A percentile compares a stretch with the other conserved stretches of the same genome.
These are phyloP conservation scores for Drosera spatulata DNA, from an alignment of 179 eudicot species.

Conservation along the genomic window DNA sequence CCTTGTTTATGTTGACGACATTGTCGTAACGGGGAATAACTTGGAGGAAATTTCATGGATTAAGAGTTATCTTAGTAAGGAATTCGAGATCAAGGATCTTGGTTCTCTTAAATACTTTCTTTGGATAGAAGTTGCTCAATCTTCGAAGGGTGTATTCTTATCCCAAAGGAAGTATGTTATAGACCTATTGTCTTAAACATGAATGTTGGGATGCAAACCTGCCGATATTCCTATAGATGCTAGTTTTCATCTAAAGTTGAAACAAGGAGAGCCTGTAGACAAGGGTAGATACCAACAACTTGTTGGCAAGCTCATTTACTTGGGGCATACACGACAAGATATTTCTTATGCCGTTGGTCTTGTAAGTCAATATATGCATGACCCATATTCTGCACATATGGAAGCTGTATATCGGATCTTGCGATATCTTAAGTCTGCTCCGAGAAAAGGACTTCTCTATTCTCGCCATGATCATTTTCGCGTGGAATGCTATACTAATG, in stretches of 20 bases:
- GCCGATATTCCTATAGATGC: not conserved
- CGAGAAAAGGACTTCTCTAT: not conserved
- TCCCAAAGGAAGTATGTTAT: not conserved
- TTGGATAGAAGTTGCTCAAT: not conserved
- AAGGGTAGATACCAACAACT: not conserved
- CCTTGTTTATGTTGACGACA: not conserved
- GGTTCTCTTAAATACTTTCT: not conserved
- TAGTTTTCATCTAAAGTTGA: not conserved
- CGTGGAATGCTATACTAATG: not conserved
- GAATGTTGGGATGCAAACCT: not conserved
- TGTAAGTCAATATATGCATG: constrained; percentile 1
- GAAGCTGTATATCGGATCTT: not conserved
- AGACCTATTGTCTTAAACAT: not conserved
- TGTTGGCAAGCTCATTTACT: not conserved
- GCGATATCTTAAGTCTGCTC: not conserved
- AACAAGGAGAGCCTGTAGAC: not conserved
- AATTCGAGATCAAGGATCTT: not conserved
- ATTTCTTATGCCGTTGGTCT: not conserved
- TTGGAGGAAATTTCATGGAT: not conserved
- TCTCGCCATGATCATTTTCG: not conserved
- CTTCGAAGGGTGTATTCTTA: not conserved
- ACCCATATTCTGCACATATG: not conserved
- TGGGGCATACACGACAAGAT: not conserved
- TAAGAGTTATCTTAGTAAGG: not conserved
- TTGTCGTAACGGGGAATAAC: not conserved